phyloP scores from a whole-genome alignment of 2,329 filamentous ascomycete species.

The Cercospora zeae-maydis region DNA sequence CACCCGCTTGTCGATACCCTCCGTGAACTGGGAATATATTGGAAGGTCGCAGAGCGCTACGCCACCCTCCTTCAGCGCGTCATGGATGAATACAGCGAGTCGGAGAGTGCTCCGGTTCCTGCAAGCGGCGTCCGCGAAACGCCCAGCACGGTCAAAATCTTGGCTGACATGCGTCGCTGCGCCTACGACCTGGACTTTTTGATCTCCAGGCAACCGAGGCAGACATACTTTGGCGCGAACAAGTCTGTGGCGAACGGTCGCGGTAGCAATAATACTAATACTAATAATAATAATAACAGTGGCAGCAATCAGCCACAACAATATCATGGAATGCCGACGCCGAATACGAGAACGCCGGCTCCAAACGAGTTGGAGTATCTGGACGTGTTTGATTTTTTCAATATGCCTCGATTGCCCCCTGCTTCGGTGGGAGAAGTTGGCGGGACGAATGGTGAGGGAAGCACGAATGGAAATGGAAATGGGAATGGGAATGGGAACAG shows the following conservation, averaged over 20 bases:
- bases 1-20: conserved; percentile 78
- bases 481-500: conserved; percentile 24
- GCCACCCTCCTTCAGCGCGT: conserved; percentile 75
- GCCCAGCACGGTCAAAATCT: conserved; percentile 77
- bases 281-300: background rate
- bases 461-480: conserved; percentile 26
- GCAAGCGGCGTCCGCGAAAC: conserved; percentile 68
- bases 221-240: conserved; percentile 35
- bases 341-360: conserved; percentile 51
- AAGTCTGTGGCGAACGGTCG: background rate
- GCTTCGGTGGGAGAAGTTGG: conserved; percentile 26
- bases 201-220: conserved; percentile 73
- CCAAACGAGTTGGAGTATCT: conserved; percentile 84
- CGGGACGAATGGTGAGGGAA: conserved; percentile 28
- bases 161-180: conserved; percentile 86
- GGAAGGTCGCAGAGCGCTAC: conserved; percentile 82
- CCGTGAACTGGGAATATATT: conserved; percentile 73
- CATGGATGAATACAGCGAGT: conserved; percentile 79
- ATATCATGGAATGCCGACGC: conserved; percentile 29
- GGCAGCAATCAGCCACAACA: background rate
- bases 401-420: conserved; percentile 70
- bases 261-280: background rate
- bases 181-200: conserved; percentile 88
- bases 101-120: conserved; percentile 56
- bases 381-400: conserved; percentile 94